Evolutionary conservation across 139 green algal genomes (phyloP), one percentile per base, ranked within the genome.

Genomic region (Chara braunii): DNA sequence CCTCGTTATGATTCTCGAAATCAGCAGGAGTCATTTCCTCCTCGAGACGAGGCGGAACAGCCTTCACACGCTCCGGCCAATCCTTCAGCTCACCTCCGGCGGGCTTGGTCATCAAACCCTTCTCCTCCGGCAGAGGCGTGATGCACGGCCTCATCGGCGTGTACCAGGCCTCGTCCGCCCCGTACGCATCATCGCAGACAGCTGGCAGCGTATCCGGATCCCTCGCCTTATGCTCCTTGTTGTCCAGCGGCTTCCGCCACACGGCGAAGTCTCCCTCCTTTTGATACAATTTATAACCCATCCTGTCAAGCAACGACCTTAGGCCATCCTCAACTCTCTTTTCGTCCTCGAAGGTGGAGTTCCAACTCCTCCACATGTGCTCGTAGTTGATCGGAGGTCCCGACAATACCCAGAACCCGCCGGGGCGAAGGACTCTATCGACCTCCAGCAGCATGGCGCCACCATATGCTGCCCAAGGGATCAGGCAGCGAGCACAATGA

Each of bases 401-500:
- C 11, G 55, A 37, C 8, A 64, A 37, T 37, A 64, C 55, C 55
- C 55, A 64, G 55, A 53, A 64, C 22, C 55, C 55, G 23, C 55
- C 55, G 24, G 55, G 55, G n/a, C 55, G 55, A 36, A 64, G 32
- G 37, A 64, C 55, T 22, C 55, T 36, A 37, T 64, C 55, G n/a
- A 64, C 29, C 29, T 64, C 55, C 55, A 28, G 26, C 23, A 64
- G 55, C 8, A 64, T 36, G 7, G 26, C 12, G 5, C 55, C 55
- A 22, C n/a, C n/a, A n/a, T n/a, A n/a, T n/a, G n/a, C n/a, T n/a
- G 40, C 40, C 57, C 57, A 66, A 31, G 53, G 26, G 42, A 66
- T 66, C 43, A 42, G 57, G 57, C 57, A 66, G 57, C 57, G 57
- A 9, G 57, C 53, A 43, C 57, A 66, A 29, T 66, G 57, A 5